These are phyloP conservation scores for Nemania sp. DNA, from an alignment of 2,329 filamentous ascomycete species.

Conservation along the genomic window DNA sequence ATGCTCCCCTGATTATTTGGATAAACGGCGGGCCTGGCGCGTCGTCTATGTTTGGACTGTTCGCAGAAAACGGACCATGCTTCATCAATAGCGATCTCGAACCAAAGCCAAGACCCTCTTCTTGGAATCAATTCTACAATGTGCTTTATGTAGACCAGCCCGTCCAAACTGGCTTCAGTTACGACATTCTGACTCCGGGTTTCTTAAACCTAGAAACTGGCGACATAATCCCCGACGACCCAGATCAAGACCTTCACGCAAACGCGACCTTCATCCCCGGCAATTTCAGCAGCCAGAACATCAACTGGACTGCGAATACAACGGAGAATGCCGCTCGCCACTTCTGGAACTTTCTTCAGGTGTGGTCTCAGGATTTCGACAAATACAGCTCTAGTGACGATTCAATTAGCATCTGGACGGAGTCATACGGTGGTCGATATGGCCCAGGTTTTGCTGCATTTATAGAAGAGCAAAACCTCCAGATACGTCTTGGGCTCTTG, in stretches of 20 bases:
- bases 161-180: background rate
- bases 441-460: background rate
- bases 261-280: background rate
- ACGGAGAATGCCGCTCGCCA: background rate
- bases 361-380: background rate
- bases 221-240: background rate
- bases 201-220: background rate
- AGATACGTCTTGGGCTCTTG: background rate
- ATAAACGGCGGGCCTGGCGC: background rate
- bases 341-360: background rate
- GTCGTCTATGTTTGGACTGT: background rate
- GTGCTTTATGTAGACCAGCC: background rate
- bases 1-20: conserved; percentile 4
- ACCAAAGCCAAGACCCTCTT: background rate
- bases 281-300: background rate
- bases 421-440: background rate
- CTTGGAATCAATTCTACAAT: background rate
- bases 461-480: background rate
- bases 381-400: background rate
- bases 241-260: too few species aligned
- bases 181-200: background rate
- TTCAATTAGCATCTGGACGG: background rate
- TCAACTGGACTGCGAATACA: background rate
- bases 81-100: background rate
- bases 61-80: background rate